Evolutionary conservation across 2,329 filamentous ascomycete species (phyloP), one percentile per base, ranked within the genome.

Genomic region (Ascosphaera pollenicola): DNA sequence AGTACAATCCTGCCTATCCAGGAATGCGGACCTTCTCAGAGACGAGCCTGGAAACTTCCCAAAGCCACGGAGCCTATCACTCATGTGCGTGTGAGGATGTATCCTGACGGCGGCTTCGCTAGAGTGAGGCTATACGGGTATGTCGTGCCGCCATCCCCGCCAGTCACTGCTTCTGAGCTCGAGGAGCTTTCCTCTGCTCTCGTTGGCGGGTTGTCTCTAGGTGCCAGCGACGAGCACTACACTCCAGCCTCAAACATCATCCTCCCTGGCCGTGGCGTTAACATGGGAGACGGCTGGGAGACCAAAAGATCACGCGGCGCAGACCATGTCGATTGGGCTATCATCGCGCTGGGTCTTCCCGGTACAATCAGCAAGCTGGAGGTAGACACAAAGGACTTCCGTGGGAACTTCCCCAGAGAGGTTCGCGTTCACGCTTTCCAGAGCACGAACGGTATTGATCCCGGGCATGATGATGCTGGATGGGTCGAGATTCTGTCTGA

Each of bases 201-300:
- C 13, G 48, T 58, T 19, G 59, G 59, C 3, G 59, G 56, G n/a
- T 42, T 61, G 15, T 52, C 56, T 3, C 50, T 59, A 7, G 47
- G 46, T 2, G 58, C 57, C 3, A 61, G 57, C 4, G 52, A 62
- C 41, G 55, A 62, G 44, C 59, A 62, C 42, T 62, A 51, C 45
- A 60, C 58, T 0, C 56, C 56, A 2, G 53, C 51, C 26, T 53
- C 54, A 7, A 61, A 61, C 41, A 45, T 59, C 15, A 43, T 62
- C 8, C 49, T 62, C 2, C 59, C 59, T 10, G 59, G 58, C n/a
- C 51, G 59, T 7, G 59, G 59, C 7, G 54, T 56, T 46, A 53
- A 62, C 39, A 62, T 61, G 59, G 58, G 59, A 8, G 59, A 62
- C 43, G 59, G 59, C 1, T 62, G 59, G 59, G 59, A 61, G 44